Evolutionary conservation across 371 early-diverging fungal species (phyloP).

Genomic region (Apophysomyces sp.): DNA sequence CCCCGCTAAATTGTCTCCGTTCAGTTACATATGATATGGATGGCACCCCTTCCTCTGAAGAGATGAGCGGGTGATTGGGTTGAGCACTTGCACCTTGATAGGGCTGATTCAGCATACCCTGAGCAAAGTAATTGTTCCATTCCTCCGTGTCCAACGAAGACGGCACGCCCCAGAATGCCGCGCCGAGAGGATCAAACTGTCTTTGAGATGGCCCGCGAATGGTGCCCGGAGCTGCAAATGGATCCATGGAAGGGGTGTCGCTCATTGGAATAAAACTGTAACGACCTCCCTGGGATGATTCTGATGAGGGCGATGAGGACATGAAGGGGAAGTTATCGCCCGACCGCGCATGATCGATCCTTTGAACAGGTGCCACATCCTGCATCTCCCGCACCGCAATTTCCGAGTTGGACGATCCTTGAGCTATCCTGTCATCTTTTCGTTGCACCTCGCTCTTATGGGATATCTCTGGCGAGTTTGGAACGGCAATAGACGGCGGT

Average conservation of each 20-base stretch:
- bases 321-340: background rate
- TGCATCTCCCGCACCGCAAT: background rate
- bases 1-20: slow-evolving; percentile 9
- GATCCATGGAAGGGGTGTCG: slow-evolving; percentile 27
- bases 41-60: slow-evolving; percentile 11
- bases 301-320: background rate
- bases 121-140: slow-evolving; percentile 23
- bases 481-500: slow-evolving; percentile 12
- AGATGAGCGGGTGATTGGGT: slow-evolving; percentile 10
- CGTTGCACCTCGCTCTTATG: background rate
- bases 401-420: background rate
- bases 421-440: background rate
- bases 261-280: background rate
- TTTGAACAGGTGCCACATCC: background rate
- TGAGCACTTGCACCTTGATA: background rate
- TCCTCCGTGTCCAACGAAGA: slow-evolving; percentile 20
- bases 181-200: slow-evolving; percentile 13
- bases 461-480: slow-evolving; percentile 9
- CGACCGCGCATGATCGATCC: background rate
- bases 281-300: background rate
- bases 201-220: slow-evolving; percentile 21
- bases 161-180: slow-evolving; percentile 27
- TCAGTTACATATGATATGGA: background rate
- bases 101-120: background rate
- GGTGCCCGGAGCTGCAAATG: slow-evolving; percentile 39